Percentiles rank a stretch among this genome's conserved stretches.
phyloP scores from a whole-genome alignment of 148 eudicot species.

The Silene conica region DNA sequence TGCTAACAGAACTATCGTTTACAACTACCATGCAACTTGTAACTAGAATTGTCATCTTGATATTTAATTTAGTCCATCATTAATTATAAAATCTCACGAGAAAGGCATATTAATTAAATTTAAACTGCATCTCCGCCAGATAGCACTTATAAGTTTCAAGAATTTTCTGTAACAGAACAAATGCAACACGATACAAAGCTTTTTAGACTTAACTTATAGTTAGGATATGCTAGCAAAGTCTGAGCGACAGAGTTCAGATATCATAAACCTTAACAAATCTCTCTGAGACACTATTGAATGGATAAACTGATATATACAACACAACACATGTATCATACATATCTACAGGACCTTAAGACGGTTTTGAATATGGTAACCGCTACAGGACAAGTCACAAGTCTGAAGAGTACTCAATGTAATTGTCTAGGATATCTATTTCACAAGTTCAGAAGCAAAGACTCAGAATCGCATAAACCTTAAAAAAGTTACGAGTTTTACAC shows the following conservation, averaged over 20 bases:
- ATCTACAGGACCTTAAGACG: neutral
- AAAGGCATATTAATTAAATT: neutral
- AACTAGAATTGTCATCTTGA: neutral
- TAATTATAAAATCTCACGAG: neutral
- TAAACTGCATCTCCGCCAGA: slow-evolving; percentile 7
- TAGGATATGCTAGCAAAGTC: neutral
- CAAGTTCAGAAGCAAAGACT: neutral
- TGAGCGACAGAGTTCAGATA: neutral
- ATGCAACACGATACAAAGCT: neutral
- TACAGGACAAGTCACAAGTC: neutral
- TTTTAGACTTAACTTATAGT: neutral
- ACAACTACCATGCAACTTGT: slow-evolving; percentile 7
- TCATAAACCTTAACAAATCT: neutral
- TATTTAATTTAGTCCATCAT: neutral
- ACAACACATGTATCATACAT: neutral
- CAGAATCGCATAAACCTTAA: neutral
- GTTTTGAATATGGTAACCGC: neutral
- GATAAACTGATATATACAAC: neutral
- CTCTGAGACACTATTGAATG: neutral
- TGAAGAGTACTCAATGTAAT: neutral
- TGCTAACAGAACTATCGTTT: neutral
- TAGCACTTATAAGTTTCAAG: neutral
- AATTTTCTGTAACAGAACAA: neutral
- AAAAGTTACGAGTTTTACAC: neutral
- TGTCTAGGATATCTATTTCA: neutral